Base-by-base conservation (phyloP, 164 flowering plant species). In the Macadamia integrifolia region DNA sequence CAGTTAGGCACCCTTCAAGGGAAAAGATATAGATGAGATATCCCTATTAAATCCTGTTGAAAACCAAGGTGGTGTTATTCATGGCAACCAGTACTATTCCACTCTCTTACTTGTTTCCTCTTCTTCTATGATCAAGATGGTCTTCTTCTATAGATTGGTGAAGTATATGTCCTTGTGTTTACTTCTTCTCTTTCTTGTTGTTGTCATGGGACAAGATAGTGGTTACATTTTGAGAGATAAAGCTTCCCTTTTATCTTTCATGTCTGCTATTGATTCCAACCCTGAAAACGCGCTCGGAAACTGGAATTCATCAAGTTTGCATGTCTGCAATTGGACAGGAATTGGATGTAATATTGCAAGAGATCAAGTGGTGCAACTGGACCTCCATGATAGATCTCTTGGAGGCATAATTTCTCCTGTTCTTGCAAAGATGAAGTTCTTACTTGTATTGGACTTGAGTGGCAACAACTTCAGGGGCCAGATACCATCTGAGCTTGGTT, bases 271-370 rank as follows among this genome's bases (percentile, higher is more conserved):
- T 48, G 81, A 67, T 46, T 68, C 68, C 1, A 93, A 89, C 80
- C 91, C 92, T 0, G 69, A 74, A 42, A 46, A 72, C 49, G 82
- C 74, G 6, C 83, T 93, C 0, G 70, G 66, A 6, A 75, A 40
- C 40, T 91, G 98, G 98, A 84, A 79, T 35, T 61, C 85, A 17
- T 62, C 86, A 0, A 31, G n/a, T 0, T 56, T 80, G 67, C 87
- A 82, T 59, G 78, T 82, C 4, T 91, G 98, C 72, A 81, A 81
- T 59, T 93, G 98, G 98, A 66, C 82, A 0, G 98, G 98, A 7
- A 73, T 93, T 6, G 58, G 28, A 11, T 93, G 98, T 74, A 73
- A 75, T 73, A 69, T 40, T 48, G 77, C 44, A 0, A 72, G 53
- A 15, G 64, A 65, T 9, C 75, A 71, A 6, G 86, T 91, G 0